phyloP scores from a whole-genome alignment of 2,329 filamentous ascomycete genomes.

The Paracamarosporium sp. region DNA sequence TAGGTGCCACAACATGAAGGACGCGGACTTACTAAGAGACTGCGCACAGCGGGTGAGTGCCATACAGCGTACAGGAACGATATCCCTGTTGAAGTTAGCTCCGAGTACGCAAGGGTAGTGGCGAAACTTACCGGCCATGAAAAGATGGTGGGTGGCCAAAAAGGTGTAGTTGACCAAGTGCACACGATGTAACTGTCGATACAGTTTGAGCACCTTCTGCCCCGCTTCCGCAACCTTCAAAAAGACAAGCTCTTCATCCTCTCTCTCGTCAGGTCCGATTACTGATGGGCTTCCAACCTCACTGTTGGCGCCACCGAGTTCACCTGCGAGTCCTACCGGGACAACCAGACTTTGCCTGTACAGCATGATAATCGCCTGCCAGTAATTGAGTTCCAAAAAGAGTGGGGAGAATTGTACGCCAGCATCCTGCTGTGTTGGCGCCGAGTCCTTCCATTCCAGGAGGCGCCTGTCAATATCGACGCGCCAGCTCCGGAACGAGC shows the following conservation, averaged over 20 bases:
- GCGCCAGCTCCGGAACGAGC: conserved; percentile 87
- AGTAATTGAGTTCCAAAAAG: conserved; percentile 94
- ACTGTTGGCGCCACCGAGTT: conserved; percentile 66
- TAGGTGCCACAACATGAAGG: conserved; percentile 16
- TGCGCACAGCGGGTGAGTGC: conserved; percentile 90
- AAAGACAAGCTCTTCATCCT: conserved; percentile 91
- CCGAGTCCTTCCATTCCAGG: conserved; percentile 83
- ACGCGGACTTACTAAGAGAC: conserved; percentile 71
- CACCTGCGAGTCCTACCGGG: conserved; percentile 81
- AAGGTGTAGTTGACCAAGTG: conserved; percentile 96
- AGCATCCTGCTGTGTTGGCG: conserved; percentile 78
- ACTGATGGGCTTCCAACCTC: conserved; percentile 67
- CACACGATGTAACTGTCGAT: conserved; percentile 85
- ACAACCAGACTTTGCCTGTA: conserved; percentile 91
- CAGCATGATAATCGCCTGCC: conserved; percentile 95
- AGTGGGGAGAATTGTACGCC: conserved; percentile 89
- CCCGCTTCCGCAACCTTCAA: conserved; percentile 94
- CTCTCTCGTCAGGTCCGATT: conserved; percentile 69
- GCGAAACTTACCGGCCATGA: conserved; percentile 79
- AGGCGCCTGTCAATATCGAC: conserved; percentile 84
- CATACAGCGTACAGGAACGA: conserved; percentile 97
- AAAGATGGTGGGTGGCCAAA: conserved; percentile 91
- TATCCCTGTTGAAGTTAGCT: conserved; percentile 60
- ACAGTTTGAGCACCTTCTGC: conserved; percentile 88
- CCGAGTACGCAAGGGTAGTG: conserved; percentile 13